A percentile compares a stretch with the other conserved stretches of the same genome.
Evolutionary conservation across 148 eudicot species (phyloP).

Genomic region (Oxyria digyna): DNA sequence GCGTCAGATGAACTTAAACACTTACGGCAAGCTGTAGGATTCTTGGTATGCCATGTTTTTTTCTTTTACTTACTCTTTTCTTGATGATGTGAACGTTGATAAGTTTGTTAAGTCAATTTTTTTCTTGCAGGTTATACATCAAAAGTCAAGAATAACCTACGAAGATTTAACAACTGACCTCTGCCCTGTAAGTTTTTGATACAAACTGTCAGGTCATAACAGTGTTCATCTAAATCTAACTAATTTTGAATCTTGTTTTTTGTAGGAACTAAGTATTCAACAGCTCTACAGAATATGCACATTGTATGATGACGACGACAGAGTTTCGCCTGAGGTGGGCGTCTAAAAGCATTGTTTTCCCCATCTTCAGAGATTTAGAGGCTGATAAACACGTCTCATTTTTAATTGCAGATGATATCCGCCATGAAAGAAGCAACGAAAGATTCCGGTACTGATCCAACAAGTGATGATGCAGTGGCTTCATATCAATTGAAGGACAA

Average conservation of each 20-base stretch:
- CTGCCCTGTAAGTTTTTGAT: conserved; percentile 65
- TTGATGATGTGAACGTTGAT: too few relatives aligned
- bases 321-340: conserved; percentile 66
- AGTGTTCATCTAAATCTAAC: not conserved
- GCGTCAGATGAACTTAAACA: conserved; percentile 85
- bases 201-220: not conserved
- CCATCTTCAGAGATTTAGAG: not conserved
- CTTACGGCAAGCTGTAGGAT: conserved; percentile 67
- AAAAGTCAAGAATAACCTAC: conserved; percentile 54
- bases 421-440: conserved; percentile 35
- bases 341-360: not conserved
- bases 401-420: conserved; percentile 43
- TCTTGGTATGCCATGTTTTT: conserved; percentile 47
- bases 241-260: not conserved
- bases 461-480: conserved; percentile 55
- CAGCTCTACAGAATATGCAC: conserved; percentile 68
- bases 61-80: not conserved
- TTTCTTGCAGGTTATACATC: conserved; percentile 49
- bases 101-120: not conserved
- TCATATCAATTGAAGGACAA: not conserved
- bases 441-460: conserved; percentile 25
- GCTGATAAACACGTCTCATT: not conserved
- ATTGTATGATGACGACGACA: conserved; percentile 42
- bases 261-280: conserved; percentile 51
- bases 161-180: conserved; percentile 62